Base-by-base conservation (phyloP, 2,329 filamentous ascomycete species). In the Aspergillus ochraceoroseus region DNA sequence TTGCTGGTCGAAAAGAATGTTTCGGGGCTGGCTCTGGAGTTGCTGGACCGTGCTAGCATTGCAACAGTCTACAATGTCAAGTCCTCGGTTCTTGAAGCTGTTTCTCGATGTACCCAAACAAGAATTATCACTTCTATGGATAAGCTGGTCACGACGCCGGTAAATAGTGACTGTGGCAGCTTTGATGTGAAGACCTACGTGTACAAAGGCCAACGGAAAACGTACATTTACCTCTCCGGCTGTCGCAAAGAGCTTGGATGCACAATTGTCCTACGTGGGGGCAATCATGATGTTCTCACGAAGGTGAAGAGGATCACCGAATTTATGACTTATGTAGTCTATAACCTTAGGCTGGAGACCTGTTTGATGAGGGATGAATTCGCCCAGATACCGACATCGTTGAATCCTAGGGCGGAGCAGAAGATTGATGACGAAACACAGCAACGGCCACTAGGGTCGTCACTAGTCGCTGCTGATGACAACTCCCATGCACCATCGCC, bases 321-420 rank as follows among this genome's bases (percentile, higher is more conserved):
- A 60, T 96, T 98, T 59, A 95, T 98, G 90, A 85, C 94, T 25
- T 98, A 96, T 54, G 94, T 98, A 13, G 89, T 96, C 8, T 98
- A 98, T 66, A 98, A 95, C 55, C 73, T 98, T 38, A 95, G 94
- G 59, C 75, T 98, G 9, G 92, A 98, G 66, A 95, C 92, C 1
- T 95, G 86, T 53, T 71, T 98, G 31, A 86, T 98, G 76, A 79
- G 87, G 37, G 92, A 98, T 61, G 89, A 94, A 55, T 94, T 87
- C 53, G 84, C 94, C 11, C 79, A 89, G 47, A 83, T 94, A 14
- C 88, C 88, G 1, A 74, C 77, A 1, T 75, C 76, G 18, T 70
- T 74, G 6, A 74, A 78, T 2, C 59, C 70, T 55, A 73, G 56
- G 26, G 62, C 53, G 39, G 52, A 50, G 26, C 47, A 45, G 17